Evolutionary conservation across 441 rosid genomes (phyloP).

Genomic region (Brassica hybrid): DNA sequence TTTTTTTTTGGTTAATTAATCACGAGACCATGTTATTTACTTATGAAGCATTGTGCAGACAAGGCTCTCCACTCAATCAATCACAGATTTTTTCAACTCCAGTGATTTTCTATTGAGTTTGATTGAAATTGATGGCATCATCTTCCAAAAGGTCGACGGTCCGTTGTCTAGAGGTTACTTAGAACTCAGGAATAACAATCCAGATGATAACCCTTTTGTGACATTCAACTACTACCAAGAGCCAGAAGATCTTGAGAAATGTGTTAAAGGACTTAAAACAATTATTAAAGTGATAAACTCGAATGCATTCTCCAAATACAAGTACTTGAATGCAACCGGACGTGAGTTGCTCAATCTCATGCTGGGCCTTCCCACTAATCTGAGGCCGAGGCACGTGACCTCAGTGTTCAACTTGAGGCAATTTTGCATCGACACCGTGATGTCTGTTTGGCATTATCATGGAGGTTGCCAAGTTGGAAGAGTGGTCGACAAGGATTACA

Average conservation of each 20-base stretch:
- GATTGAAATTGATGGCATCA: conserved; percentile 38
- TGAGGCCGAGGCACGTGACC: conserved; percentile 37
- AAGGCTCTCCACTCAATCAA: conserved; percentile 10
- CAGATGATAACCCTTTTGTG: conserved; percentile 51
- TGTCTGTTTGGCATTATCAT: conserved; percentile 62
- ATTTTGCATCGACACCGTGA: conserved; percentile 54
- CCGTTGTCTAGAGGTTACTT: conserved; percentile 52
- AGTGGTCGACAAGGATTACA: conserved; percentile 51
- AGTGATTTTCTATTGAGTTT: conserved; percentile 16
- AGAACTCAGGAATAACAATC: conserved; percentile 44
- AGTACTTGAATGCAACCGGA: conserved; percentile 20
- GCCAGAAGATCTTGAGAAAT: conserved; percentile 6
- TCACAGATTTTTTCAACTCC: conserved; percentile 12
- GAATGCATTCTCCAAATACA: conserved; percentile 43
- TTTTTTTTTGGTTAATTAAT: background rate
- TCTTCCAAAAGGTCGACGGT: conserved; percentile 51
- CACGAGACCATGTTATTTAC: background rate
- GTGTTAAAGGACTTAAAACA: conserved; percentile 47
- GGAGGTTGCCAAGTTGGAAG: conserved; percentile 57
- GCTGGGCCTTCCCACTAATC: conserved; percentile 43
- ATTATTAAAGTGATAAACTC: conserved; percentile 46
- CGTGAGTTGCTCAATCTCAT: conserved; percentile 40
- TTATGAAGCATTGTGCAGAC: conserved; percentile 10
- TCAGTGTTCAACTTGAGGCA: conserved; percentile 30
- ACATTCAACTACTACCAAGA: conserved; percentile 52